Conservation (phyloP, 2,329 filamentous ascomycete species). For the Ascochyta rabiei region DNA sequence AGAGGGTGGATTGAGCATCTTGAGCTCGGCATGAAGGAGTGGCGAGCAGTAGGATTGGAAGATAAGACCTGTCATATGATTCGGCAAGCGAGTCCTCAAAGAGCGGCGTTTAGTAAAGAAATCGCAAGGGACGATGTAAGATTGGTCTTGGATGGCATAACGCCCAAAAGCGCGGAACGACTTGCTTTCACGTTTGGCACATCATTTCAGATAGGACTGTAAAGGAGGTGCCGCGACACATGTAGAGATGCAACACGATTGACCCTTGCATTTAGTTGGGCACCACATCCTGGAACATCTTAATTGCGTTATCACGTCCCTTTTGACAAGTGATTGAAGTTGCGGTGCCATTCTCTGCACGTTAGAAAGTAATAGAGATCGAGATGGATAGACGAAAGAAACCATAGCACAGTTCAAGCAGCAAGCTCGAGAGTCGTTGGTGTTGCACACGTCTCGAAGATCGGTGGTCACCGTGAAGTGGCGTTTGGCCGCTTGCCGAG, state of each 20-base stretch:
- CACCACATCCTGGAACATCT: conserved; percentile 5
- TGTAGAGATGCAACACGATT: conserved; percentile 32
- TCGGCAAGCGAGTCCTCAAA: neutral
- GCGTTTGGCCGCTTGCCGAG: conserved; percentile 9
- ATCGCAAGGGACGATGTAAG: conserved; percentile 5
- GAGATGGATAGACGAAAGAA: neutral
- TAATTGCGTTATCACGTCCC: conserved; percentile 14
- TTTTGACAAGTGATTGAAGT: neutral
- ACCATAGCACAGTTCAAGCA: neutral
- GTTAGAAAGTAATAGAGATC: neutral
- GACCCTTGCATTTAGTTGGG: conserved; percentile 19
- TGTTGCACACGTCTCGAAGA: neutral
- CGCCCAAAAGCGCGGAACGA: neutral
- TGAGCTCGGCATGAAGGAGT: conserved; percentile 53
- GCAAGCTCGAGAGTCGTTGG: neutral
- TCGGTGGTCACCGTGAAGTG: conserved; percentile 13
- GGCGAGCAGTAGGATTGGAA: neutral
- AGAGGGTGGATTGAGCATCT: conserved; percentile 76
- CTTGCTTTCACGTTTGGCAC: conserved; percentile 1
- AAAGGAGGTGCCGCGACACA: conserved; percentile 15
- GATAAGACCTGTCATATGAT: neutral
- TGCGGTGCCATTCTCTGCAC: too few relatives aligned
- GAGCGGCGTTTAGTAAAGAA: conserved; percentile 3
- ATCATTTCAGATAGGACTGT: conserved; percentile 2
- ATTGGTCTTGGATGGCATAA: conserved; percentile 7